Evolutionary conservation across 164 flowering plant species (phyloP).

Genomic region (Vitis rupestris): DNA sequence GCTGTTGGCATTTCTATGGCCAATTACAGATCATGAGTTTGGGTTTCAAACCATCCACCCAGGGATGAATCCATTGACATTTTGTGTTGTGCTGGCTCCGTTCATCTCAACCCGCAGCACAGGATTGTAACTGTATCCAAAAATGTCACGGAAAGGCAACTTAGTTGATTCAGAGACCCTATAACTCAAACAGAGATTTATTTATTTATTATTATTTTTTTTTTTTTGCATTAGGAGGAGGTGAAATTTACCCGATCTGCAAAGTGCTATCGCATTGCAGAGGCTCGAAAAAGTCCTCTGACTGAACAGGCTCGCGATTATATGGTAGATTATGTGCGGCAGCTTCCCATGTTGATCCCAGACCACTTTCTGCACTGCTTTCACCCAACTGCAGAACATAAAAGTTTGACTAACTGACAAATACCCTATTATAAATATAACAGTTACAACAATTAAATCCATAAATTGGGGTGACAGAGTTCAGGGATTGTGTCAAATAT

Average conservation of each 20-base stretch:
- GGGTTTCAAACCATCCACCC: conserved; percentile 10
- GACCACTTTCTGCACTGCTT: not conserved
- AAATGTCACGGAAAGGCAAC: too few species aligned
- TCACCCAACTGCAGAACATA: conserved; percentile 6
- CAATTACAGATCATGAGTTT: not conserved
- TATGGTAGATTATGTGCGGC: not conserved
- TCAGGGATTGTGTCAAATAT: too few species aligned
- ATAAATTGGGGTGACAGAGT: too few species aligned
- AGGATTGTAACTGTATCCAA: not conserved
- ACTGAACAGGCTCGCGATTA: conserved; percentile 4
- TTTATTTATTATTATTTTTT: not conserved
- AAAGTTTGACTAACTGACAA: not conserved
- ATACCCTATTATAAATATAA: not conserved
- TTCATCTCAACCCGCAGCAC: not conserved
- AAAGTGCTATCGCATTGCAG: conserved; percentile 1
- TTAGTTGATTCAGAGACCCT: not conserved
- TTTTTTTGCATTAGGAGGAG: not conserved
- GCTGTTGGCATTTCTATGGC: too few species aligned
- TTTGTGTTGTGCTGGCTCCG: not conserved
- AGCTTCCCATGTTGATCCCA: too few species aligned
- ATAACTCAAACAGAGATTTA: not conserved
- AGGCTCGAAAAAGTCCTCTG: conserved; percentile 2
- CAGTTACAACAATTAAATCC: too few species aligned
- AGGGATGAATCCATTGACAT: conserved; percentile 5
- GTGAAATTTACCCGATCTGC: conserved; percentile 1